These are phyloP conservation scores for Metarhizium humberi DNA, from an alignment of 2,329 filamentous ascomycete species.

Conservation along the genomic window DNA sequence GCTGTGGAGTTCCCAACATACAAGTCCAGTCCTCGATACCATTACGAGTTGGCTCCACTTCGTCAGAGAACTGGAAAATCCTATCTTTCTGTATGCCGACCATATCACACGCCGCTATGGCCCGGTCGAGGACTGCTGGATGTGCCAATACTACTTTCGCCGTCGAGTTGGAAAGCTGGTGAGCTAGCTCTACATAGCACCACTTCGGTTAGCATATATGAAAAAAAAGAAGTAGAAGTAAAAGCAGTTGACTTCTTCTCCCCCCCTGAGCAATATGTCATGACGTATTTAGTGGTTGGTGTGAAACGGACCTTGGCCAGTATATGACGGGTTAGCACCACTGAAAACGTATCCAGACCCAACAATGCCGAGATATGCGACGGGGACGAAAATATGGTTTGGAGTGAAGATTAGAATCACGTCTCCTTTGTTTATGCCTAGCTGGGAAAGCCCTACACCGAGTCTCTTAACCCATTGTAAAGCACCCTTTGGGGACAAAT, in stretches of 20 bases:
- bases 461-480: no score
- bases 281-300: no score
- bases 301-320: conserved; percentile 8
- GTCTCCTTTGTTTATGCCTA: no score
- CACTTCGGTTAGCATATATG: conserved; percentile 7
- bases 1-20: conserved; percentile 23
- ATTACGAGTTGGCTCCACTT: conserved; percentile 15
- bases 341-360: conserved; percentile 44
- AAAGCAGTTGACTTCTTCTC: no score
- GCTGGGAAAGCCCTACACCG: no score
- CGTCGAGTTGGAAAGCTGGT: conserved; percentile 41
- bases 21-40: conserved; percentile 33
- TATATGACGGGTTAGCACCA: conserved; percentile 44
- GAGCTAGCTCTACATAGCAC: conserved; percentile 33
- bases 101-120: conserved; percentile 31
- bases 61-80: conserved; percentile 41
- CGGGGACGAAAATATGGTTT: conserved; percentile 35
- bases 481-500: no score
- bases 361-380: conserved; percentile 43
- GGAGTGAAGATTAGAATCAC: no score
- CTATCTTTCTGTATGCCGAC: conserved; percentile 28
- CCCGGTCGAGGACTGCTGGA: conserved; percentile 30
- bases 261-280: no score
- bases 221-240: background rate
- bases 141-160: conserved; percentile 41